Percentiles rank a stretch among this genome's conserved stretches.
phyloP scores from a whole-genome alignment of 1,284 basidiomycete species.

The Sanghuangporus weigelae region DNA sequence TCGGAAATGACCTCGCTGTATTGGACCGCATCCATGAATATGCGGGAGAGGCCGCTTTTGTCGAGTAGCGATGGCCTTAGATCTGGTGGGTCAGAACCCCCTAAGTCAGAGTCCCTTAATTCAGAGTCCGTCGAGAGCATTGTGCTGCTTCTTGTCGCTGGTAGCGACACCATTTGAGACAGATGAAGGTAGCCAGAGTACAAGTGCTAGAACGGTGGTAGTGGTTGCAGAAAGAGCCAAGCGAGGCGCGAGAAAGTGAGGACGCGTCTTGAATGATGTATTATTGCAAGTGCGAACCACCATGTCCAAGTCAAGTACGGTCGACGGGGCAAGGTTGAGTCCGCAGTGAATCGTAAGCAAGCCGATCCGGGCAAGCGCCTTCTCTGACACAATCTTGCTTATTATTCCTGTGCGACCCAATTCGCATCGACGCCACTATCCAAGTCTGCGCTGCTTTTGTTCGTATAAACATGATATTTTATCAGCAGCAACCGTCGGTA shows the following conservation, averaged over 20 bases:
- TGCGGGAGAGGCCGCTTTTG: constrained; percentile 12
- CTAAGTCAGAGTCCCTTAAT: constrained; percentile 1
- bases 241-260: not conserved
- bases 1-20: constrained; percentile 12
- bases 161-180: not conserved
- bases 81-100: not conserved
- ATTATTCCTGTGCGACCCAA: not conserved
- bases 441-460: no score
- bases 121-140: not conserved
- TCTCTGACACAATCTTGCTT: not conserved
- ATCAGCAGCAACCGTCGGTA: no score
- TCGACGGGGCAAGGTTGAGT: not conserved
- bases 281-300: no score
- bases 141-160: not conserved
- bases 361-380: not conserved
- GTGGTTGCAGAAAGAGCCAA: not conserved
- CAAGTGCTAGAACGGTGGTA: not conserved
- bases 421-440: no score
- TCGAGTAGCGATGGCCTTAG: constrained; percentile 7
- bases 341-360: not conserved
- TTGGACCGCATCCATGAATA: constrained; percentile 11
- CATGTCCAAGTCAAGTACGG: not conserved
- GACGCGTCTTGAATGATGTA: not conserved
- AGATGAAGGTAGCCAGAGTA: not conserved
- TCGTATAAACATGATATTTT: no score